A percentile compares a stretch with the other conserved stretches of the same genome.
phyloP scores from a whole-genome alignment of 2,329 filamentous ascomycete species.

The Neopestalotiopsis sp. region DNA sequence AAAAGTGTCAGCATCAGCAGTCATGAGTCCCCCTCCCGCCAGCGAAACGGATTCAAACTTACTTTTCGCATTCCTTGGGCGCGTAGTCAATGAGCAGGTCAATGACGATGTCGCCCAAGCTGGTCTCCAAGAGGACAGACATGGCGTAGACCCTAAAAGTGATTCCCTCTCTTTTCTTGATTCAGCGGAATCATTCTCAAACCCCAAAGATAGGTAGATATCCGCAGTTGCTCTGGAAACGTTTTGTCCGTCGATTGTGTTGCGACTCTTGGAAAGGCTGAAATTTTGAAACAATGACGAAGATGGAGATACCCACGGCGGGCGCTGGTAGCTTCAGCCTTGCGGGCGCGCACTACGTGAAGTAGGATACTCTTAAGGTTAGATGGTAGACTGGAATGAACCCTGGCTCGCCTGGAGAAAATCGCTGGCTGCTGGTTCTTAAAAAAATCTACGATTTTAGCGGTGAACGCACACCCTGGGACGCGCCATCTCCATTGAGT shows the following conservation, averaged over 20 bases:
- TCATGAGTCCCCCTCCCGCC: too few species aligned
- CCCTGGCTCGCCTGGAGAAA: too few species aligned
- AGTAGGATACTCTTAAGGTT: background rate
- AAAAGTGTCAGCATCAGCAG: slow-evolving; percentile 29
- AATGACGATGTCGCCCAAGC: slow-evolving; percentile 90
- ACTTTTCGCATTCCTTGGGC: slow-evolving; percentile 95
- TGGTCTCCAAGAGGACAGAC: slow-evolving; percentile 95
- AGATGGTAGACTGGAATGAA: background rate
- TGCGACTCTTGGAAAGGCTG: background rate
- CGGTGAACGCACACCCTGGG: too few species aligned
- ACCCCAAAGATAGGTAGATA: too few species aligned
- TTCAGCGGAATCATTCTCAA: too few species aligned
- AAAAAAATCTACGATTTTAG: too few species aligned
- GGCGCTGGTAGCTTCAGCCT: background rate
- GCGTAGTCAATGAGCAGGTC: slow-evolving; percentile 89
- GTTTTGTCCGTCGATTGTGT: background rate
- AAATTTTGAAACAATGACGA: background rate
- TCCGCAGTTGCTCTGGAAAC: background rate
- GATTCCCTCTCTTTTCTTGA: background rate
- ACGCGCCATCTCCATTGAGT: too few species aligned
- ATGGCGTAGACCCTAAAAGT: slow-evolving; percentile 50
- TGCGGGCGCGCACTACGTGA: background rate
- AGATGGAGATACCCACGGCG: background rate
- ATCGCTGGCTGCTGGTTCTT: too few species aligned
- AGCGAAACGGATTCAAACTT: slow-evolving; percentile 40